A percentile compares a stretch with the other conserved stretches of the same genome.
These are phyloP conservation scores for Bipolaris cookei DNA, from an alignment of 2,329 filamentous ascomycete genomes.

Conservation along the genomic window DNA sequence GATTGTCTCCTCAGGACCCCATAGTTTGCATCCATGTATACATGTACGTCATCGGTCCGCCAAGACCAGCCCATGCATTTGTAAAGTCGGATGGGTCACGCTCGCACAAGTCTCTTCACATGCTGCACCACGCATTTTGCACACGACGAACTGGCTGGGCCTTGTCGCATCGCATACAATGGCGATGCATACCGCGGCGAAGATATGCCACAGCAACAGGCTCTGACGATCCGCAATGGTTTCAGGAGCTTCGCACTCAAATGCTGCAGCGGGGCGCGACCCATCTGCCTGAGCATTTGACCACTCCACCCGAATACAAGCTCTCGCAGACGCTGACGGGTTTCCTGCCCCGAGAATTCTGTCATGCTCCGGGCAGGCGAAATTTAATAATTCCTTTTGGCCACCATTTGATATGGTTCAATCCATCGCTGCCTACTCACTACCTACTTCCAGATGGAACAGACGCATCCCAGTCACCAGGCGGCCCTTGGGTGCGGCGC, in stretches of 20 bases:
- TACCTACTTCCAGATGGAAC: conserved; percentile 81
- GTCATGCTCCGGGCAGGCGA: conserved; percentile 7
- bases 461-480: conserved; percentile 78
- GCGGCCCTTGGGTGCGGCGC: conserved; percentile 71
- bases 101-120: conserved; percentile 15
- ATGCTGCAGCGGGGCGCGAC: conserved; percentile 59
- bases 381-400: conserved; percentile 62
- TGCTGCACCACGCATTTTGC: conserved; percentile 28
- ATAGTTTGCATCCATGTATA: background rate
- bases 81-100: background rate
- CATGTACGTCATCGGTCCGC: conserved; percentile 9
- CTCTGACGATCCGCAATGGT: conserved; percentile 29
- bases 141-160: conserved; percentile 18
- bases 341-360: conserved; percentile 27
- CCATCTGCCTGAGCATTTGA: conserved; percentile 62
- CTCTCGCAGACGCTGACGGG: conserved; percentile 58
- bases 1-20: background rate
- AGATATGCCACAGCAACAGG: conserved; percentile 19
- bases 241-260: conserved; percentile 34
- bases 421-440: conserved; percentile 67
- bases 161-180: conserved; percentile 20
- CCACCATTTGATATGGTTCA: conserved; percentile 89
- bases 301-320: conserved; percentile 65
- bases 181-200: conserved; percentile 22
- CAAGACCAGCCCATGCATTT: conserved; percentile 10